Conservation (phyloP, 495 filamentous ascomycete species). For the Jackrogersella minutella region DNA sequence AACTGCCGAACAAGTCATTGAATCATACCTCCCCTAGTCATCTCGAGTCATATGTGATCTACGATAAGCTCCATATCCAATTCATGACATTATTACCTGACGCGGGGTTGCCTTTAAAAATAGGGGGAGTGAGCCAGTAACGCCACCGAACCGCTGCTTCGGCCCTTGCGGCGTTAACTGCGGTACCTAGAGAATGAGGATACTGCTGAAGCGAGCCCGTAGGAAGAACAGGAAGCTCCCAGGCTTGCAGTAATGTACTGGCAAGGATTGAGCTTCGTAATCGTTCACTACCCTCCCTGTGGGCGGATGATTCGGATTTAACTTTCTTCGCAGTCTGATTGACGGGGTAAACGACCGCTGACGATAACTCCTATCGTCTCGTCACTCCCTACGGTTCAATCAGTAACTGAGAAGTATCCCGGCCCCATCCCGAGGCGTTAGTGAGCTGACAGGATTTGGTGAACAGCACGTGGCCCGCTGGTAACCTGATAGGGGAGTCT, state of each 20-base stretch:
- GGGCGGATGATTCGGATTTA: not conserved
- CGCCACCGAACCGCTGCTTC: not conserved
- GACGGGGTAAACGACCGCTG: no score
- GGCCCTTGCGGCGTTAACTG: not conserved
- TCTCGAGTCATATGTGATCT: slow-evolving; percentile 5
- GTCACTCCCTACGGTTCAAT: not conserved
- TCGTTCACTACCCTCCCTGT: not conserved
- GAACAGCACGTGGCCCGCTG: slow-evolving; percentile 2
- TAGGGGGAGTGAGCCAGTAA: not conserved
- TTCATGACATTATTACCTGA: not conserved
- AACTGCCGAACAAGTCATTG: not conserved
- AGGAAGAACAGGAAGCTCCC: not conserved
- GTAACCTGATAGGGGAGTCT: not conserved
- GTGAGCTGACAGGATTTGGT: not conserved
- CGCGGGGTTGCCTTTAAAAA: not conserved
- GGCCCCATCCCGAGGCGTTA: not conserved
- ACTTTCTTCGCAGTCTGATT: not conserved
- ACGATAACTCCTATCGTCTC: not conserved
- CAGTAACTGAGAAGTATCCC: not conserved
- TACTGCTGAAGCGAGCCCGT: not conserved
- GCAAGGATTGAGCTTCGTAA: not conserved
- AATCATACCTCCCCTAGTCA: not conserved
- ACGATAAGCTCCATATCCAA: not conserved
- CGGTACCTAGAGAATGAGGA: not conserved
- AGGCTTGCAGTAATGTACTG: not conserved